Conservation (phyloP, 129 eudicot species). For the Smallanthus sonchifolius region DNA sequence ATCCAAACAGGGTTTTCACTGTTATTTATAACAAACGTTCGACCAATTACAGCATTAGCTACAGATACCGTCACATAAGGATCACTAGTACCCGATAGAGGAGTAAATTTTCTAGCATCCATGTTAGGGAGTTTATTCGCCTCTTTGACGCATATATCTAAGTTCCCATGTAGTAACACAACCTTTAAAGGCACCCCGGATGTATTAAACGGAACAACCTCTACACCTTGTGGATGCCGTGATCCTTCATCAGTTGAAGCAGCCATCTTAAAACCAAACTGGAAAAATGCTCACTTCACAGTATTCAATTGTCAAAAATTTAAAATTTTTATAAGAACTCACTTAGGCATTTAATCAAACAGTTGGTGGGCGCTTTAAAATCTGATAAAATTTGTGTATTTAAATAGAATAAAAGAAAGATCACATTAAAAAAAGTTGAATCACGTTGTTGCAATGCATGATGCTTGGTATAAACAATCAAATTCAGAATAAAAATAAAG, state of each 20-base stretch:
- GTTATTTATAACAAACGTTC: conserved; percentile 67
- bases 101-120: conserved; percentile 56
- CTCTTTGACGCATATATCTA: conserved; percentile 78
- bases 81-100: conserved; percentile 64
- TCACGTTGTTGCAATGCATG: conserved; percentile 23
- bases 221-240: conserved; percentile 56
- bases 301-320: background rate
- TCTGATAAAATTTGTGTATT: conserved; percentile 1
- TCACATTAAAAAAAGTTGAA: background rate
- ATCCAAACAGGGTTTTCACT: conserved; percentile 78
- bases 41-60: conserved; percentile 56
- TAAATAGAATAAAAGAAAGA: conserved; percentile 16
- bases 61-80: conserved; percentile 74
- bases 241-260: conserved; percentile 43
- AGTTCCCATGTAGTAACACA: conserved; percentile 70
- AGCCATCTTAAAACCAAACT: conserved; percentile 19
- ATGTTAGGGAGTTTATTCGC: conserved; percentile 81
- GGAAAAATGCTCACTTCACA: background rate
- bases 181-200: conserved; percentile 44
- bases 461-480: conserved; percentile 7
- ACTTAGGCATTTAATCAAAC: conserved; percentile 13
- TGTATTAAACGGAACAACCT: conserved; percentile 53
- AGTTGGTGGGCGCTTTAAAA: conserved; percentile 2
- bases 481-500: conserved; percentile 4
- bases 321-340: background rate